Evolutionary conservation across 345 rosid genomes (phyloP).

Genomic region (Murraya koenigii): DNA sequence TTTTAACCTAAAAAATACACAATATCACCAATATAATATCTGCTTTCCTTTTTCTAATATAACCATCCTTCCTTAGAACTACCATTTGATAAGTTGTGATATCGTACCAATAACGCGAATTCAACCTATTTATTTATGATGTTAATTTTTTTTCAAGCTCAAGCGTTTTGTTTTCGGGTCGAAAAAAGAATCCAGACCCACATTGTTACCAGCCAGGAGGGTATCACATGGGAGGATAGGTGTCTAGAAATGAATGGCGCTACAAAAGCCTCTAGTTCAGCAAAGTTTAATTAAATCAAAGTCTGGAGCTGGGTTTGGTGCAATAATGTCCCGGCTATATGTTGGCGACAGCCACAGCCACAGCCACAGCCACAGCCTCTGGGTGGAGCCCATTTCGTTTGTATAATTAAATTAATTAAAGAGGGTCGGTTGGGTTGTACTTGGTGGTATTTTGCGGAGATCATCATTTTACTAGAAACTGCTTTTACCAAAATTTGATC

Average conservation of each 20-base stretch:
- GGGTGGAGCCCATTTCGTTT: conserved; percentile 2
- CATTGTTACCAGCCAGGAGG: no score
- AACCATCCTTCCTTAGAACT: no score
- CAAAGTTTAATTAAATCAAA: background rate
- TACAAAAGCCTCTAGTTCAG: background rate
- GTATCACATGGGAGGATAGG: background rate
- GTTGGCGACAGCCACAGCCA: background rate
- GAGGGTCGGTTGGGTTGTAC: background rate
- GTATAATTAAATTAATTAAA: background rate
- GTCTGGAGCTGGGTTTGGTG: background rate
- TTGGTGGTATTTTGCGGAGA: no score
- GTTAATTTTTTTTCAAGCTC: no score
- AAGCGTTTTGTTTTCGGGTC: no score
- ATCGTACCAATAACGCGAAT: no score
- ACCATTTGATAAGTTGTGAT: no score
- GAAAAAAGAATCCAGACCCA: no score
- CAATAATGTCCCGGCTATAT: background rate
- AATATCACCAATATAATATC: no score
- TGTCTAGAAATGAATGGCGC: background rate
- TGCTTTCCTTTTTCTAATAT: no score
- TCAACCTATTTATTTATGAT: no score
- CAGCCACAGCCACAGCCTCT: background rate
- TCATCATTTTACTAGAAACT: background rate
- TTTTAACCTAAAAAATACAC: no score
- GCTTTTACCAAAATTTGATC: background rate